These are phyloP conservation scores for Xylaria sp. DNA, from an alignment of 495 filamentous ascomycete genomes.

Conservation along the genomic window DNA sequence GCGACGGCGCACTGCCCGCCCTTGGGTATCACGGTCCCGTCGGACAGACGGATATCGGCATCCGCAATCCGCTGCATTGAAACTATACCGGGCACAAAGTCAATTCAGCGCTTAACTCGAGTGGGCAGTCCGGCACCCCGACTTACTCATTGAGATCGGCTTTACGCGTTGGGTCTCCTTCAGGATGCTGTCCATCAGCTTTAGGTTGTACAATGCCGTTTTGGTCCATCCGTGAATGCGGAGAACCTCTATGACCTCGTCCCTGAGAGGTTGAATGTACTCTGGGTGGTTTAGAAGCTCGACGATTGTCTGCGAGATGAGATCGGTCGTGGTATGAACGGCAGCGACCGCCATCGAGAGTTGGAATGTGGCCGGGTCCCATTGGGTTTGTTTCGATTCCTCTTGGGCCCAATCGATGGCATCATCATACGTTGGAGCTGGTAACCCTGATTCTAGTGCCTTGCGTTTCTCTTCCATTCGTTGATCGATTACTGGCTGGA, in stretches of 20 bases:
- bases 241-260: conserved; percentile 45
- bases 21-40: conserved; percentile 59
- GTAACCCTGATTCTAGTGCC: conserved; percentile 15
- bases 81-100: neutral
- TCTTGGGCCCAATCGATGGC: conserved; percentile 47
- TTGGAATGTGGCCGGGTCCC: conserved; percentile 40
- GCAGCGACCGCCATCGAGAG: conserved; percentile 38
- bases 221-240: conserved; percentile 51
- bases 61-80: conserved; percentile 44
- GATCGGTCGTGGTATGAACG: conserved; percentile 50
- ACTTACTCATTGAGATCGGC: conserved; percentile 44
- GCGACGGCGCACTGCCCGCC: conserved; percentile 47
- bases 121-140: neutral
- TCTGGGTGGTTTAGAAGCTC: conserved; percentile 47
- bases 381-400: conserved; percentile 36
- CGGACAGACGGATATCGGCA: conserved; percentile 50
- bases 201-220: conserved; percentile 57
- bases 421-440: conserved; percentile 37
- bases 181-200: conserved; percentile 58
- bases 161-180: conserved; percentile 55
- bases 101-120: neutral
- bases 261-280: conserved; percentile 41
- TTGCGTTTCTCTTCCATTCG: conserved; percentile 33
- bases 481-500: conserved; percentile 39
- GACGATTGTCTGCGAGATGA: conserved; percentile 45